Base-by-base conservation (phyloP, 2,329 filamentous ascomycete genomes). In the Zasmidium cellare region DNA sequence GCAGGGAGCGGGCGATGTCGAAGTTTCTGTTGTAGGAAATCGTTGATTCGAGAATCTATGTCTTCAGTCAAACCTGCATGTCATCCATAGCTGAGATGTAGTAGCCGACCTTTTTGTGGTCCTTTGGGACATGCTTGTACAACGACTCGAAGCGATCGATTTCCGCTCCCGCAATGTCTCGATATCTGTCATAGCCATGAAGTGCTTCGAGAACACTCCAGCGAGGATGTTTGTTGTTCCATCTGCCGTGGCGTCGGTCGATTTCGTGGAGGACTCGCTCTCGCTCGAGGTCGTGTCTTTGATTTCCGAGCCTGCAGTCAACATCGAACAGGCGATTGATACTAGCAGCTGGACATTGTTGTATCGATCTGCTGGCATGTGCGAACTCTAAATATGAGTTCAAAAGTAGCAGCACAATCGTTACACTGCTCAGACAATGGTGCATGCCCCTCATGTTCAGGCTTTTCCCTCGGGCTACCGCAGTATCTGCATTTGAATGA, bases 161-260 rank as follows among this genome's bases (percentile, higher is more conserved):
- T 47, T 65, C 60, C 5, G 58, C 54, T 3, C 58, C 59, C 3
- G 53, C 52, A 14, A 60, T 56, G 38, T 58, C 45, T 9, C 58
- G 52, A n/a, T 65, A 65, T 16, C 49, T 50, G 69, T 97, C 92
- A 16, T 93, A 84, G 51, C 82, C 83, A 64, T 87, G 83, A 28
- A 97, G 82, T 0, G 86, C 90, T 28, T 91, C 85, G 6, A 96
- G 81, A 57, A 92, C 86, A 59, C 86, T 88, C 77, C 96, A 93
- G 0, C 92, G 92, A 0, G 90, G 87, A 3, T 61, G 58, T 12
- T 65, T 59, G 46, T 57, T 62, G 50, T 60, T 62, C 62, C 59
- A 64, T 41, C 56, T 58, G 24, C 62, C 62, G 1, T 49, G 18
- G 20, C 51, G 41, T 20, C 57, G 48, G 22, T 55, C 53, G 19